Conservation (phyloP, 1,139 yeast species). For the Sugiyamaella grinbergsii region DNA sequence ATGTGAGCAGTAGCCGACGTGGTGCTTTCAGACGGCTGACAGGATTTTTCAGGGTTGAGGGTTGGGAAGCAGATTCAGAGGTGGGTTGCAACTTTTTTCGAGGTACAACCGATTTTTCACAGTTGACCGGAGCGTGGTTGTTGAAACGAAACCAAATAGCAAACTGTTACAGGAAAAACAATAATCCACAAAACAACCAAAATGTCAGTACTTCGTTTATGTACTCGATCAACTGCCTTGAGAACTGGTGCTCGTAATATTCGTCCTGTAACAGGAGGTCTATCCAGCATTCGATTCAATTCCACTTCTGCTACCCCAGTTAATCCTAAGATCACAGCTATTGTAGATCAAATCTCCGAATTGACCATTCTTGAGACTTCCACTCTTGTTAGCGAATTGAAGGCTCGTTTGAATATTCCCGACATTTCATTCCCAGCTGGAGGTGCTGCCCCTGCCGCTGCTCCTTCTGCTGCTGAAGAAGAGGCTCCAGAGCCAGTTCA, state of each 20-base stretch:
- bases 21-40: too few relatives aligned
- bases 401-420: constrained; percentile 84
- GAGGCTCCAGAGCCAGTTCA: constrained; percentile 79
- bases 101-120: constrained; percentile 2
- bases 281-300: constrained; percentile 40
- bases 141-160: neutral
- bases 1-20: too few relatives aligned
- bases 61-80: neutral
- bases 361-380: constrained; percentile 91
- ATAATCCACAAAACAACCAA: neutral
- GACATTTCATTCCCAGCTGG: constrained; percentile 87
- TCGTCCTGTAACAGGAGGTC: constrained; percentile 6
- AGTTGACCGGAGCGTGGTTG: constrained; percentile 11
- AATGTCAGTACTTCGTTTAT: constrained; percentile 37
- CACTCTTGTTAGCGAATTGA: constrained; percentile 76
- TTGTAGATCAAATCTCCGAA: constrained; percentile 88
- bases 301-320: constrained; percentile 50
- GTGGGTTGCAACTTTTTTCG: neutral
- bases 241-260: constrained; percentile 33
- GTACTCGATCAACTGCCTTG: constrained; percentile 38
- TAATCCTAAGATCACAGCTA: constrained; percentile 83
- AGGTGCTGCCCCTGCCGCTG: constrained; percentile 65
- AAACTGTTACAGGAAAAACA: neutral
- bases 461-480: constrained; percentile 73
- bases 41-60: constrained; percentile 3